Evolutionary conservation across 176 grass and related monocot genomes (phyloP), one percentile per base, ranked within the genome.

Genomic region (Oryza nivara): DNA sequence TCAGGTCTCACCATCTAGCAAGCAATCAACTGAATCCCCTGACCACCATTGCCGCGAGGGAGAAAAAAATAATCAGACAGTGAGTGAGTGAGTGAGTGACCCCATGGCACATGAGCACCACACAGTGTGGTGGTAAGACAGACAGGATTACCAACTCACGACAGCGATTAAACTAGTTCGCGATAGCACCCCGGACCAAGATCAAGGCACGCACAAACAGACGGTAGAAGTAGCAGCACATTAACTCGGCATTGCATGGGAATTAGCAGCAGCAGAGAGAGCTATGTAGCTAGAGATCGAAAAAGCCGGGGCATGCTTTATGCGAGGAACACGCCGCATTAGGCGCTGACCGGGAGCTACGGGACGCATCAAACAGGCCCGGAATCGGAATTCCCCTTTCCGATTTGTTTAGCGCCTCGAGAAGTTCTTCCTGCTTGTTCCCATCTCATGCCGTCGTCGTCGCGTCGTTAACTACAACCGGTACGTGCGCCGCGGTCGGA

Each of bases 351-450:
- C 92, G 56, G 20, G 68, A 5, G 81, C 79, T n/a, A 20, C 65
- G 46, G 12, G 38, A 52, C 65, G 35, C 36, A 13, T 2, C 56
- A 81, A 75, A 75, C 78, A 60, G 80, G 12, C 49, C 49, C 9
- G 49, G 49, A 26, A 32, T 48, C 63, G 41, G 45, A 81, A 81
- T 76, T 46, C 63, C 63, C 45, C 52, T 56, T 20, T 58, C 19
- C 19, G 7, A 58, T 19, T 32, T 60, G 49, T 25, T 77, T 41
- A 60, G 16, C 68, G 79, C 86, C 88, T 86, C 88, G 75, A 94
- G 86, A 86, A 88, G 92, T 88, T 94, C 86, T 65, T 86, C 80
- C 9, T 11, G 45, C n/a, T 81, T 94, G 88, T 84, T 86, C 40
- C 15, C 76, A 80, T 73, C 85, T 71, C 76, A 80, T 73, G 51